Conservation (phyloP, 257 asterid species). For the Solanum medicagineum region DNA sequence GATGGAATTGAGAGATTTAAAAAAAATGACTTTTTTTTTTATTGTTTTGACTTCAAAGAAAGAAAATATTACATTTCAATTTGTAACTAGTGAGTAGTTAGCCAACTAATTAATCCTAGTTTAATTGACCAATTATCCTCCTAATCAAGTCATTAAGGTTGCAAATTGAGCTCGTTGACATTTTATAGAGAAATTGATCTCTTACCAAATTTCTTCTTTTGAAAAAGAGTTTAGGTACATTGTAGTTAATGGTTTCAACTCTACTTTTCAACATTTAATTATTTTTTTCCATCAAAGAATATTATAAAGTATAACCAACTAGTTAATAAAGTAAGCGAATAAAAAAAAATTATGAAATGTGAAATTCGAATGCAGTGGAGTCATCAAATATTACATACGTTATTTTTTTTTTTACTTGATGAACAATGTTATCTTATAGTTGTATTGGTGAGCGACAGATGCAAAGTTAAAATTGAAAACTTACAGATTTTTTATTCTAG, state of each 20-base stretch:
- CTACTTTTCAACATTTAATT: not conserved
- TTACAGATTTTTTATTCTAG: accelerated
- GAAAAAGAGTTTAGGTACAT: not conserved
- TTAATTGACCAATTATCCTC: not conserved
- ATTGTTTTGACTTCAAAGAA: not conserved
- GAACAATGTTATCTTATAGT: not conserved
- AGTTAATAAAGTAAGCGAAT: not conserved
- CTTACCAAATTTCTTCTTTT: not conserved
- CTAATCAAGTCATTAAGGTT: not conserved
- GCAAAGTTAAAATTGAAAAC: not conserved
- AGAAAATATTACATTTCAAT: not conserved
- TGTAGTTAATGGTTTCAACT: not conserved
- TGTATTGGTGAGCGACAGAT: not conserved
- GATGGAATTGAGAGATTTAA: not conserved
- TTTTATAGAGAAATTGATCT: not conserved
- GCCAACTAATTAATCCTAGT: not conserved
- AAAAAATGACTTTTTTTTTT: not conserved
- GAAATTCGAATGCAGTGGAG: not conserved
- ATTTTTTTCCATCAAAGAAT: not conserved
- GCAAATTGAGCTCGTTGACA: not conserved
- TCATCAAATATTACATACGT: not conserved
- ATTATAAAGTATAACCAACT: not conserved
- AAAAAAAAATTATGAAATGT: not conserved
- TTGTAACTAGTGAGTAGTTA: not conserved
- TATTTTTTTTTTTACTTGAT: not conserved